Conservation (phyloP, 257 asterid genomes). For the Solanum lycopersicoides region DNA sequence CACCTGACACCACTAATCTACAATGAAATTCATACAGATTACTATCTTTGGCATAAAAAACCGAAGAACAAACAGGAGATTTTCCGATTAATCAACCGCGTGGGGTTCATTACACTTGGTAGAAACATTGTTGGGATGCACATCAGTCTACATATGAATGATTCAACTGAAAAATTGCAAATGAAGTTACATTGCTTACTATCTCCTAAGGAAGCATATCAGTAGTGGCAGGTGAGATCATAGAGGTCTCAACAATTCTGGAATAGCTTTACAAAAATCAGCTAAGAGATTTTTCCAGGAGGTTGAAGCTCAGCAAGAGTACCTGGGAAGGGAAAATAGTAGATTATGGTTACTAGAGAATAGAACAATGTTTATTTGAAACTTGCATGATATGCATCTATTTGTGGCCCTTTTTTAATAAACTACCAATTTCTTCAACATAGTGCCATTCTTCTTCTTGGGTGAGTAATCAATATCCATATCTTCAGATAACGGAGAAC, state of each 20-base stretch:
- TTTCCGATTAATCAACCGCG: not conserved
- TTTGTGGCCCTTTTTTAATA: constrained; percentile 78
- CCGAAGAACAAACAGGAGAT: not conserved
- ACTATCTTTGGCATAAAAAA: not conserved
- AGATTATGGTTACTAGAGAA: not conserved
- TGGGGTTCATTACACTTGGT: not conserved
- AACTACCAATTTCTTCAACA: constrained; percentile 80
- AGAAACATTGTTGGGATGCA: not conserved
- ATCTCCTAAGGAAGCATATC: not conserved
- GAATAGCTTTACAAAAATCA: not conserved
- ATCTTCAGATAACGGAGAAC: constrained; percentile 48
- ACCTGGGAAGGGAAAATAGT: not conserved
- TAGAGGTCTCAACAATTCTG: not conserved
- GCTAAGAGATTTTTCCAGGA: not conserved
- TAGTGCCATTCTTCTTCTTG: constrained; percentile 68
- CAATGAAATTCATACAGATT: not conserved
- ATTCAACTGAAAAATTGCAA: not conserved
- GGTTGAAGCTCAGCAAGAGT: not conserved
- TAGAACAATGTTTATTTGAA: not conserved
- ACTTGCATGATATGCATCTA: constrained; percentile 15
- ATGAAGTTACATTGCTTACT: not conserved
- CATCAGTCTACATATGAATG: not conserved
- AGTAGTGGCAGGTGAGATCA: not conserved
- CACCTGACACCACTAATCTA: not conserved
- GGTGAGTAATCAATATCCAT: constrained; percentile 45